Evolutionary conservation across 805 yeast genomes (phyloP).

Genomic region (Yamadazyma akitaensis): DNA sequence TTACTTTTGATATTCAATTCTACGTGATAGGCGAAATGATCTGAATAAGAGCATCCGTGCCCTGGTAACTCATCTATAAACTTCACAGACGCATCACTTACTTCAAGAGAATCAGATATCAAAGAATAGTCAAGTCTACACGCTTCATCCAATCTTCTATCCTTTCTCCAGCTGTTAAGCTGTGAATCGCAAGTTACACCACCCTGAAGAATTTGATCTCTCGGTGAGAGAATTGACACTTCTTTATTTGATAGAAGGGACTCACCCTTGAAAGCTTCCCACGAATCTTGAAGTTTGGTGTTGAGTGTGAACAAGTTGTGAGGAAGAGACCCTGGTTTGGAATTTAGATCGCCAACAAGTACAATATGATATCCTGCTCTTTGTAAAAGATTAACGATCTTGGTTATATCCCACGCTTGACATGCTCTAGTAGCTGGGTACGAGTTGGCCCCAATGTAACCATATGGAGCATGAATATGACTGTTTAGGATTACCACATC

Average conservation of each 20-base stretch:
- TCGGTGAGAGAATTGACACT: constrained; percentile 27
- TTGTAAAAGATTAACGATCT: constrained; percentile 55
- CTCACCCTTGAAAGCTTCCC: constrained; percentile 59
- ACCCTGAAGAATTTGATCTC: constrained; percentile 61
- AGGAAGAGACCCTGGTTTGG: constrained; percentile 83
- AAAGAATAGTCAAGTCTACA: constrained; percentile 89
- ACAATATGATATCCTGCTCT: constrained; percentile 81
- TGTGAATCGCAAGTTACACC: constrained; percentile 90
- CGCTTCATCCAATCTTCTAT: constrained; percentile 60
- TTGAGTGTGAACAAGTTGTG: constrained; percentile 66
- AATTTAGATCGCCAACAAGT: constrained; percentile 90
- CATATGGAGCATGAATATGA: constrained; percentile 97
- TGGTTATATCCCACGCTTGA: constrained; percentile 95
- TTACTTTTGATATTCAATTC: constrained; percentile 21
- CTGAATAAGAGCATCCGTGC: constrained; percentile 65
- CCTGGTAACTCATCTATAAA: constrained; percentile 71
- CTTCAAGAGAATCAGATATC: constrained; percentile 55
- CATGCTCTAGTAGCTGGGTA: constrained; percentile 87
- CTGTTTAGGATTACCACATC: constrained; percentile 82
- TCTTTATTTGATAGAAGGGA: constrained; percentile 11
- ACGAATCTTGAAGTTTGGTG: constrained; percentile 73
- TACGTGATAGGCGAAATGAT: constrained; percentile 81
- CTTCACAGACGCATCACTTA: constrained; percentile 62
- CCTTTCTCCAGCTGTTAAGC: constrained; percentile 80
- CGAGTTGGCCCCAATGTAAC: constrained; percentile 73